Evolutionary conservation across 306 rosid species (phyloP), one percentile per base, ranked within the genome.

Genomic region (Cicer arietinum): DNA sequence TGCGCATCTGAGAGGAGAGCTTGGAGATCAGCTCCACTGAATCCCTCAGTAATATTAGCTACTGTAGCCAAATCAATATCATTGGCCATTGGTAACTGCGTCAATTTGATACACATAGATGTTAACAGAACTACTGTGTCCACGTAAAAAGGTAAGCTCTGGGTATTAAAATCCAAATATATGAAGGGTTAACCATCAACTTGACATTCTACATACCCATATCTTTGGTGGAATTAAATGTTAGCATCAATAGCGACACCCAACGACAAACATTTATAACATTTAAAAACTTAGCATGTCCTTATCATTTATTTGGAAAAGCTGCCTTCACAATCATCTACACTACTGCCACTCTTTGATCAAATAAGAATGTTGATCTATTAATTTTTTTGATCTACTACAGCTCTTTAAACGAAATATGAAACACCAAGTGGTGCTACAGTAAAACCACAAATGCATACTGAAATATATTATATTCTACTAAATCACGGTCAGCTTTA

Each of bases 1-100:
- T 94, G 97, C 3, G 96, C 96, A 78, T 94, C 98, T 37, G 97
- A 94, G 76, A 94, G 93, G 53, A 94, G 86, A 70, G 98, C 97
- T 85, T 91, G 98, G 75, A 94, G 97, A 79, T 91, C 98, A 51
- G 98, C 98, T 45, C 97, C 98, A 73, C 97, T 94, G 79, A 86
- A 90, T 79, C 98, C 98, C 83, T 94, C 93, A 1, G 98, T 91
- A 87, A 86, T 69, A 77, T 73, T 69, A 77, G 98, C 96, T 72
- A 90, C 69, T 73, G 95, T 64, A 79, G 73, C 83, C 89, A 94
- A 89, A 85, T 91, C 91, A 6, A 91, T 87, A 69, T 91, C 91
- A 67, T 73, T 67, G 47, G 89, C 93, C 79, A 89, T 67, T 16
- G 94, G 90, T 41, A 94, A 82, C 98, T 91, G 93, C 84, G 59